phyloP scores from a whole-genome alignment of 2,329 filamentous ascomycete genomes.

The Aspergillus amoenus region DNA sequence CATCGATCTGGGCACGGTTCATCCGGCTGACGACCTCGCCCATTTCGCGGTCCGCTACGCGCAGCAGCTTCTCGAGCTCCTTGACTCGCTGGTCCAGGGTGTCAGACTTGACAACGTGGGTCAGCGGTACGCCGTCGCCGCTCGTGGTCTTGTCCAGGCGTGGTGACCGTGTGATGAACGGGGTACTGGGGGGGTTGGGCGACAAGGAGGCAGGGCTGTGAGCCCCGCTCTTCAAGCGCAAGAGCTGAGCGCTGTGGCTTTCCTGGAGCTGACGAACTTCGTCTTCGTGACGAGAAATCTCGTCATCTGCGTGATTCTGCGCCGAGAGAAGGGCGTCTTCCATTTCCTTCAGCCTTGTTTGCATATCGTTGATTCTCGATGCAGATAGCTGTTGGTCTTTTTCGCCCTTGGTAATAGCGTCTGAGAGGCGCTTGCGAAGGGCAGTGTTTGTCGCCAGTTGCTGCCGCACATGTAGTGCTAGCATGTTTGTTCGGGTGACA shows the following conservation, averaged over 20 bases:
- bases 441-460: slow-evolving; percentile 77
- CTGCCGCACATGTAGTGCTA: slow-evolving; percentile 74
- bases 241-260: slow-evolving; percentile 72
- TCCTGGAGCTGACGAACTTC: slow-evolving; percentile 76
- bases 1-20: slow-evolving; percentile 80
- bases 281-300: slow-evolving; percentile 79
- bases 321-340: slow-evolving; percentile 82
- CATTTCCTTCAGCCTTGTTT: slow-evolving; percentile 73
- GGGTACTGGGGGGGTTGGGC: slow-evolving; percentile 61
- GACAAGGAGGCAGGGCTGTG: slow-evolving; percentile 49
- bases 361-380: slow-evolving; percentile 78
- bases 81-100: slow-evolving; percentile 74
- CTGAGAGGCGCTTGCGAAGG: slow-evolving; percentile 72
- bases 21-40: slow-evolving; percentile 78
- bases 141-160: slow-evolving; percentile 62
- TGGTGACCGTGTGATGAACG: slow-evolving; percentile 59
- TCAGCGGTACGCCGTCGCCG: slow-evolving; percentile 58
- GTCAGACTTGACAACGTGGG: slow-evolving; percentile 71
- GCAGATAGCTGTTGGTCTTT: slow-evolving; percentile 77
- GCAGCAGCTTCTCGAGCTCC: slow-evolving; percentile 79
- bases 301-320: slow-evolving; percentile 83
- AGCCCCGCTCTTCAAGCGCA: slow-evolving; percentile 62
- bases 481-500: slow-evolving; percentile 73
- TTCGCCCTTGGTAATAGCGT: slow-evolving; percentile 81
- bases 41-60: slow-evolving; percentile 77